Evolutionary conservation across 805 yeast genomes (phyloP), one percentile per base, ranked within the genome.

Genomic region (Wickerhamiella bombiphila): DNA sequence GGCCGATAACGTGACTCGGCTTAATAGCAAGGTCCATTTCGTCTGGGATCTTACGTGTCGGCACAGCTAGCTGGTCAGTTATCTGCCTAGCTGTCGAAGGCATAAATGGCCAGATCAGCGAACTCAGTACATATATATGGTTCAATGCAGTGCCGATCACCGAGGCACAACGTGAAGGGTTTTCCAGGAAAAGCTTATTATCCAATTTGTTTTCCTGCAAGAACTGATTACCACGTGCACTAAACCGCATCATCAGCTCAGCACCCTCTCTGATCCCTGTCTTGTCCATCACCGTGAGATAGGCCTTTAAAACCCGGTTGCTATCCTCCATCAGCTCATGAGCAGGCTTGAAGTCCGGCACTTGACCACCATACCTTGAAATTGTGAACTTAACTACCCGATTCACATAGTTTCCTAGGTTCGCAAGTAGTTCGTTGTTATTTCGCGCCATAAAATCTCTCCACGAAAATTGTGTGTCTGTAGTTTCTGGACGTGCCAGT

Each of bases 391-490:
- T 91, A 45, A 85, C 74, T 52, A 88, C 66, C 63, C 99, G 78
- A 67, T 91, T 91, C 41, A 85, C 96, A 54, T 83, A 83, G 65
- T 91, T 91, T 61, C 98, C 99, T 57, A 91, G 68, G 63, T 91
- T 91, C 36, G 97, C 95, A 60, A 91, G 69, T 54, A 91, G 67
- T 63, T 91, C 98, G 47, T 80, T 72, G 66, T 91, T 91, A 60
- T 91, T 91, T 61, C 85, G 80, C 35, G 93, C 70, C 47, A 83
- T 96, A 61, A 88, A 88, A 57, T 91, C 97, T 40, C 70, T 70
- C 99, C 99, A 91, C 3, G 97, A 85, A 63, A 91, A 91, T 57
- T 88, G 95, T 18, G 98, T 77, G 60, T 91, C 99, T 34, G 93
- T 76, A 30, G 85, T 68, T 66, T 91, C 99, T 22, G 99, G 99